Evolutionary conservation across 2,329 filamentous ascomycete species (phyloP), one percentile per base, ranked within the genome.

Genomic region (Plenodomus tracheiphilus): DNA sequence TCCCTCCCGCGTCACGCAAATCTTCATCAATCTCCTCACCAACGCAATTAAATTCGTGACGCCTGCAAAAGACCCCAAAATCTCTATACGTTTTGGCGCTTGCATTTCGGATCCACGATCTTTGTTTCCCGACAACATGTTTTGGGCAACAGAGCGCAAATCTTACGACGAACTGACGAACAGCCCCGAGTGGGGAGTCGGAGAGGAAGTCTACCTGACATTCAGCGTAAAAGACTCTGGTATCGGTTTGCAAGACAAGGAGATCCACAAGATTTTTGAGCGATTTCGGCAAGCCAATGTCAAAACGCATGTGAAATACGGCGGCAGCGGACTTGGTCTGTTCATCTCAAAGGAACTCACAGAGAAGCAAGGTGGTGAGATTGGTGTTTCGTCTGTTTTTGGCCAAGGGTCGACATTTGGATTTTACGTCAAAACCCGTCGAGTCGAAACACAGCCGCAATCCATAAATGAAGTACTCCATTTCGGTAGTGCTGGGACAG

Each of bases 1-100:
- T 48, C 72, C 74, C 0, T 74, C 69, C 28, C 66, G 75, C 18
- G 59, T 78, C 9, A 70, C 76, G 0, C 91, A 96, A 64, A 91
- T 96, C 49, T 83, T 93, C 39, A 90, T 87, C 9, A 93, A 92
- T 62, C 75, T 93, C 3, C 75, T 93, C 16, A 91, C 87, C 2
- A 74, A 75, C 32, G 68, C 67, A 1, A 71, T 75, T 55, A 74
- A 74, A 21, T 75, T 74, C 42, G 76, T 76, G 1, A 72, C 75
- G 34, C 59, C 69, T 18, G 65, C 67, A 1, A 41, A 63, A 2
- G 53, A 56, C 2, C 71, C 73, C 0, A 58, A 56, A 11, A 73
- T 79, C 42, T 68, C 63, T 0, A 68, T 79, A 9, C 68, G 62
- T 13, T 65, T 73, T 7, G 72, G 74, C 11, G 75, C 71, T 1